Percentiles rank a stretch among this genome's conserved stretches.
Conservation (phyloP, 495 filamentous ascomycete species). For the Xylaria telfairii region DNA sequence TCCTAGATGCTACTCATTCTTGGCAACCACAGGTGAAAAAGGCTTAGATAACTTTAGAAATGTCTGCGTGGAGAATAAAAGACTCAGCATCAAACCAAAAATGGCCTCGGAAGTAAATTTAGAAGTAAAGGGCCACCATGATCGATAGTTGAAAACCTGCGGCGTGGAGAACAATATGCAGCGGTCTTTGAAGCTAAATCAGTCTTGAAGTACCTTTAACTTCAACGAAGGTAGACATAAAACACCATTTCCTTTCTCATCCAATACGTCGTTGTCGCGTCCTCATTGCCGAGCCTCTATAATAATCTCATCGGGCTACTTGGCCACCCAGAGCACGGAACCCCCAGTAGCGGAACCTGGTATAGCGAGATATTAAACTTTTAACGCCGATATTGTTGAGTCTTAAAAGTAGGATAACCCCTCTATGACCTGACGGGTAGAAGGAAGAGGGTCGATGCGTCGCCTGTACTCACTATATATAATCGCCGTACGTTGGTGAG, state of each 20-base stretch:
- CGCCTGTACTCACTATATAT: background rate
- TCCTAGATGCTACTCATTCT: background rate
- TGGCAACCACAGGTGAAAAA: background rate
- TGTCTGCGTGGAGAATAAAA: background rate
- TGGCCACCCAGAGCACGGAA: background rate
- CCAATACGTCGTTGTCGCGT: no score
- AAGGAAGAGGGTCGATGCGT: background rate
- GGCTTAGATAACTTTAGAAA: background rate
- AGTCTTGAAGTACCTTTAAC: no score
- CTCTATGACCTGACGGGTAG: background rate
- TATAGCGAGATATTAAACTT: no score
- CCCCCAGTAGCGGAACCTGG: no score
- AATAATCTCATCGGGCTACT: no score
- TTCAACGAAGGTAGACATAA: no score
- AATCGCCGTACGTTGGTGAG: background rate
- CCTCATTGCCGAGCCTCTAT: no score
- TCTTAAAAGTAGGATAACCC: background rate
- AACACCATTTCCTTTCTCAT: no score
- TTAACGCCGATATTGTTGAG: background rate
- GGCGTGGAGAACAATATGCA: background rate
- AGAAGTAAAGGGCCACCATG: no score
- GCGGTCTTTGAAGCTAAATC: no score
- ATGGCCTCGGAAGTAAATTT: background rate
- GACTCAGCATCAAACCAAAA: background rate
- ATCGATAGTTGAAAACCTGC: background rate